Conservation (phyloP, 805 yeast genomes). For the Zygoascus flipseniorum region DNA sequence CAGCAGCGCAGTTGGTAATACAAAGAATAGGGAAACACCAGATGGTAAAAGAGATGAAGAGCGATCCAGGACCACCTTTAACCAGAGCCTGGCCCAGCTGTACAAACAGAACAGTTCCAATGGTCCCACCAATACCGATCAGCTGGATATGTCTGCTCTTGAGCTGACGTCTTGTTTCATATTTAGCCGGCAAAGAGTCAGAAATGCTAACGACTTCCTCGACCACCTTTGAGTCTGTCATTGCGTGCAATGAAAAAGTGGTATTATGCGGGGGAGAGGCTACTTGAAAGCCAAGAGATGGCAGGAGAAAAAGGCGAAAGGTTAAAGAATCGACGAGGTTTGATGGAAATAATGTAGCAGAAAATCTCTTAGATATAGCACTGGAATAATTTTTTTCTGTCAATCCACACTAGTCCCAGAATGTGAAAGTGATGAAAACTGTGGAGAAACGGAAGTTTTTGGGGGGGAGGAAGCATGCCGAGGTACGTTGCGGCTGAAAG, state of each 20-base stretch:
- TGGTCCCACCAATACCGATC: slow-evolving; percentile 73
- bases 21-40: slow-evolving; percentile 66
- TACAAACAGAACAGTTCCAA: slow-evolving; percentile 74
- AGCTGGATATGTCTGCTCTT: slow-evolving; percentile 67
- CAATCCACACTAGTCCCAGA: too few species aligned
- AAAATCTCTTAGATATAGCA: neutral
- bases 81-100: slow-evolving; percentile 58
- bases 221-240: neutral
- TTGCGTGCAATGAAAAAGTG: neutral
- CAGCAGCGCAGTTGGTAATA: slow-evolving; percentile 67
- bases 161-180: slow-evolving; percentile 41
- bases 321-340: neutral
- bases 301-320: neutral
- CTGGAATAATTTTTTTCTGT: too few species aligned
- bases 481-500: too few species aligned
- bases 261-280: neutral
- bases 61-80: slow-evolving; percentile 61
- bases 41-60: slow-evolving; percentile 53
- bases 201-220: neutral
- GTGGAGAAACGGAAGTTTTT: too few species aligned
- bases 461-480: too few species aligned
- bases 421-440: too few species aligned
- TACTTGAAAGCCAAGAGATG: neutral
- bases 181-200: slow-evolving; percentile 9
- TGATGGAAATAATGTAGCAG: neutral